A percentile compares a stretch with the other conserved stretches of the same genome.
These are phyloP conservation scores for Fusarium hainanense DNA, from an alignment of 2,329 filamentous ascomycete genomes.

Conservation along the genomic window DNA sequence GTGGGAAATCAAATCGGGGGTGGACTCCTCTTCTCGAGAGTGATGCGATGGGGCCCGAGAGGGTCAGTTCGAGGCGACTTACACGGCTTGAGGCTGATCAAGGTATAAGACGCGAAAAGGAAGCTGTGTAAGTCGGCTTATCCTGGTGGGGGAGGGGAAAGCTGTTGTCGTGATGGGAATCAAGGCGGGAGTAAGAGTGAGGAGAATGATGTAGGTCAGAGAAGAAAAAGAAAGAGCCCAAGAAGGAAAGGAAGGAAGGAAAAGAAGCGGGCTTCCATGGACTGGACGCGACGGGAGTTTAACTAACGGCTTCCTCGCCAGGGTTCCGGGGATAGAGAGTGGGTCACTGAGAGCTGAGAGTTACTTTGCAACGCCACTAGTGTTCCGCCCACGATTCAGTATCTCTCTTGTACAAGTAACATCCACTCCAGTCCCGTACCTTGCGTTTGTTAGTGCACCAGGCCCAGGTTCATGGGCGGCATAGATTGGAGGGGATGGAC, in stretches of 20 bases:
- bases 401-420: slow-evolving; percentile 21
- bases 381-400: slow-evolving; percentile 12
- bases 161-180: slow-evolving; percentile 22
- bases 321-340: slow-evolving; percentile 43
- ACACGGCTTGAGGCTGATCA: slow-evolving; percentile 45
- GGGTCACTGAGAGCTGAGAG: slow-evolving; percentile 25
- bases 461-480: slow-evolving; percentile 9
- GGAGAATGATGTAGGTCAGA: slow-evolving; percentile 33
- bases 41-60: slow-evolving; percentile 12
- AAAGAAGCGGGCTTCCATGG: slow-evolving; percentile 40
- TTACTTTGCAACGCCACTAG: slow-evolving; percentile 18
- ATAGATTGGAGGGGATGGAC: neutral
- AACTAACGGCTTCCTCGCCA: slow-evolving; percentile 40
- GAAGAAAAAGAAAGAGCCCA: slow-evolving; percentile 29
- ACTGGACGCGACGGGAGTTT: slow-evolving; percentile 45
- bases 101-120: slow-evolving; percentile 31
- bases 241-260: slow-evolving; percentile 28
- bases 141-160: neutral
- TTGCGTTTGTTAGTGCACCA: slow-evolving; percentile 24
- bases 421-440: slow-evolving; percentile 26
- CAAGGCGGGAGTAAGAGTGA: slow-evolving; percentile 1
- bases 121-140: slow-evolving; percentile 16
- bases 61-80: slow-evolving; percentile 43
- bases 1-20: slow-evolving; percentile 38
- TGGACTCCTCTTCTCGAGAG: slow-evolving; percentile 38